Evolutionary conservation across 805 yeast genomes (phyloP).

Genomic region (Cyberlindnera euphorbiae): DNA sequence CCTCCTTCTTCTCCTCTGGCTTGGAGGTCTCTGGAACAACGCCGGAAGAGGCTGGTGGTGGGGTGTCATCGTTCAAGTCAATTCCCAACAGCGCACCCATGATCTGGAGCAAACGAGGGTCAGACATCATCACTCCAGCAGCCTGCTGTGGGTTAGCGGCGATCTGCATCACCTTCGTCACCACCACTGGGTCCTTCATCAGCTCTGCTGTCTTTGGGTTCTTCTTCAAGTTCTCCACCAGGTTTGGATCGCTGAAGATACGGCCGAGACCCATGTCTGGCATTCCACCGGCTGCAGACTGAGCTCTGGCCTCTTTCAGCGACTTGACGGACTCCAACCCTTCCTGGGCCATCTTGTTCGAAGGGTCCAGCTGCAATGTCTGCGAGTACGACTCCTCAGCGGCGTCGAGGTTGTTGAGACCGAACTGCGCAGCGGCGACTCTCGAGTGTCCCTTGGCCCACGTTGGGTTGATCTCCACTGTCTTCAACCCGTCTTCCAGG

Average conservation of each 20-base stretch:
- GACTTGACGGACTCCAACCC: conserved; percentile 71
- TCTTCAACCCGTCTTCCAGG: conserved; percentile 76
- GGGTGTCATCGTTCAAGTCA: conserved; percentile 44
- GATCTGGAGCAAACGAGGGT: conserved; percentile 84
- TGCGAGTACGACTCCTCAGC: conserved; percentile 69
- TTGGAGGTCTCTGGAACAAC: conserved; percentile 12
- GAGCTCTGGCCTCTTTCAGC: conserved; percentile 44
- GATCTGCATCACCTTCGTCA: conserved; percentile 57
- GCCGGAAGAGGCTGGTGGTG: conserved; percentile 18
- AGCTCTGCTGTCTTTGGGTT: conserved; percentile 86
- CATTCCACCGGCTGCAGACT: conserved; percentile 28
- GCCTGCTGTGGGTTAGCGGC: conserved; percentile 72
- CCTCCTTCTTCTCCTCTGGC: conserved; percentile 10
- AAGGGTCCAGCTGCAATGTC: conserved; percentile 76
- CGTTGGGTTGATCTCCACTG: conserved; percentile 71
- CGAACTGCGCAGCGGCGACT: conserved; percentile 88
- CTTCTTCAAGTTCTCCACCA: conserved; percentile 65
- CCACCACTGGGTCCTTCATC: conserved; percentile 84
- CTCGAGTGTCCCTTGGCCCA: conserved; percentile 98
- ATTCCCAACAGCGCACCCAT: conserved; percentile 84
- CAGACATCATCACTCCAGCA: conserved; percentile 64
- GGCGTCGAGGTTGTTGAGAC: conserved; percentile 74
- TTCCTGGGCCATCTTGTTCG: conserved; percentile 80
- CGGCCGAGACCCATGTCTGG: conserved; percentile 76
- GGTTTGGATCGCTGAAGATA: conserved; percentile 75